Evolutionary conservation across 192 early-diverging fungal genomes (phyloP).

Genomic region (Coemansia sp.): DNA sequence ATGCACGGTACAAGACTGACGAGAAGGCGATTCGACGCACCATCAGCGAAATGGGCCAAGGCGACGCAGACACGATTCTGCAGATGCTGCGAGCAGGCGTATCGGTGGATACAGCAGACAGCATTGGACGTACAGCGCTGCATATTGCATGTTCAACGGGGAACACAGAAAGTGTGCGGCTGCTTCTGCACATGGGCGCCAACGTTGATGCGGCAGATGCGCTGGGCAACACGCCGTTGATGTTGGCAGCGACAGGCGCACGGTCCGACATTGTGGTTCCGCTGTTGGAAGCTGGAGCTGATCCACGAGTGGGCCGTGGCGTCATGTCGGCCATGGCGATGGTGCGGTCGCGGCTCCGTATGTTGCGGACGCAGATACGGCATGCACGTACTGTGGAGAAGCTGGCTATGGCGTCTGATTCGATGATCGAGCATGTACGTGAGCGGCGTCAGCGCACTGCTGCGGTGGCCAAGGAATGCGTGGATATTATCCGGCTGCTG

Average conservation of each 20-base stretch:
- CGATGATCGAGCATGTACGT: background rate
- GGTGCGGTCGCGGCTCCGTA: conserved; percentile 40
- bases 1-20: conserved; percentile 12
- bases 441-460: conserved; percentile 24
- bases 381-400: conserved; percentile 21
- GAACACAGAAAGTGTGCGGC: conserved; percentile 23
- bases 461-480: conserved; percentile 36
- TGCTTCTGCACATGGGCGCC: conserved; percentile 47
- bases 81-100: conserved; percentile 22
- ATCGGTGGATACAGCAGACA: conserved; percentile 20
- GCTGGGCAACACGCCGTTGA: conserved; percentile 51
- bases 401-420: conserved; percentile 10
- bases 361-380: conserved; percentile 31
- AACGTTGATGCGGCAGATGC: conserved; percentile 27
- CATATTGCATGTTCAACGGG: conserved; percentile 40
- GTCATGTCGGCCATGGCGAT: conserved; percentile 36
- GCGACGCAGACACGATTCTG: conserved; percentile 26
- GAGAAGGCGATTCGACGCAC: conserved; percentile 9
- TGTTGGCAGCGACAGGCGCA: conserved; percentile 37
- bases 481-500: conserved; percentile 37
- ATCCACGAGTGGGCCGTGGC: conserved; percentile 37
- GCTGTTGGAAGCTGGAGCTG: conserved; percentile 42
- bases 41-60: conserved; percentile 32
- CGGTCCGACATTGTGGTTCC: conserved; percentile 27
- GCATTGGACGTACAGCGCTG: conserved; percentile 39